Conservation (phyloP, 768 basidiomycete genomes). For the Exidia glandulosa region DNA sequence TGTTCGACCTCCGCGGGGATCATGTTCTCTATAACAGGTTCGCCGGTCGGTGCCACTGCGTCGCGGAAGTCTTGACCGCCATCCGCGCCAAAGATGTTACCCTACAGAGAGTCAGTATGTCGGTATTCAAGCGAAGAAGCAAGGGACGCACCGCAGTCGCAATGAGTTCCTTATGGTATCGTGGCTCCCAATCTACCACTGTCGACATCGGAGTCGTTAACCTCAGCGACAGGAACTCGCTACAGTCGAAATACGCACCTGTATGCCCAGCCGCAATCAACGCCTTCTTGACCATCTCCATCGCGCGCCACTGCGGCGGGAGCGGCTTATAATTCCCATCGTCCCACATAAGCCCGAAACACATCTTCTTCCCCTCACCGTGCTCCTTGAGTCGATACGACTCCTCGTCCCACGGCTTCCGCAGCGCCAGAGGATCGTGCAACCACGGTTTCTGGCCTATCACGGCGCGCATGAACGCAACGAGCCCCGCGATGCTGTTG, state of each 20-base stretch:
- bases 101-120: conserved; percentile 13
- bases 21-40: conserved; percentile 47
- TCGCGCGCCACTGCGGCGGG: conserved; percentile 52
- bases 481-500: conserved; percentile 45
- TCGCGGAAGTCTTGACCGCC: conserved; percentile 36
- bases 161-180: background rate
- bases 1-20: conserved; percentile 14
- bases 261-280: conserved; percentile 52
- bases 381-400: conserved; percentile 50
- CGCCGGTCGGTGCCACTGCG: conserved; percentile 31
- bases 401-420: conserved; percentile 50
- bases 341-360: conserved; percentile 57
- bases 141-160: background rate
- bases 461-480: conserved; percentile 54
- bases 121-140: background rate
- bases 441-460: conserved; percentile 52
- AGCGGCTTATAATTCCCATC: conserved; percentile 49
- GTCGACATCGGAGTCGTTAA: too few relatives aligned
- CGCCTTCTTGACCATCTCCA: conserved; percentile 45
- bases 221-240: too few relatives aligned
- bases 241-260: conserved; percentile 34
- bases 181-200: background rate
- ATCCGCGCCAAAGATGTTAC: conserved; percentile 35
- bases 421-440: conserved; percentile 46
- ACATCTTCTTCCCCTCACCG: conserved; percentile 35